phyloP scores from a whole-genome alignment of 129 eudicot species.

The Flaveria robusta region DNA sequence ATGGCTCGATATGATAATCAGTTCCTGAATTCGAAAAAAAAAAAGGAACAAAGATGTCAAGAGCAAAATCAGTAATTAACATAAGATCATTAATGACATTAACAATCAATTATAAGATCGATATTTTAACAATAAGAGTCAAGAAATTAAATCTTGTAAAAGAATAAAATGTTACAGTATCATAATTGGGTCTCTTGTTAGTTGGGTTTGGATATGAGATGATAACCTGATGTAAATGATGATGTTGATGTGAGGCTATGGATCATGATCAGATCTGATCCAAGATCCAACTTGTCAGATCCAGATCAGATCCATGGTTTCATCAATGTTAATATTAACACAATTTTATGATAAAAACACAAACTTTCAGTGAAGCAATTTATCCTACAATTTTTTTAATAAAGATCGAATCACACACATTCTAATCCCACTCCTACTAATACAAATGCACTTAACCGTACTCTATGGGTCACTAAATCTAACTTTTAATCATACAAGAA shows the following conservation, averaged over 20 bases:
- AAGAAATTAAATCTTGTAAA: neutral
- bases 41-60: neutral
- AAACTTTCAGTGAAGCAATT: neutral
- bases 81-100: neutral
- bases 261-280: constrained; percentile 31
- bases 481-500: neutral
- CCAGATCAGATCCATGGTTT: constrained; percentile 38
- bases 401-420: no score
- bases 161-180: constrained; percentile 2
- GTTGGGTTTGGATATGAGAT: constrained; percentile 11
- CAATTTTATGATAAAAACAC: neutral
- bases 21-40: constrained; percentile 25
- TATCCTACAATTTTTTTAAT: neutral
- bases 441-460: neutral
- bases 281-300: constrained; percentile 36
- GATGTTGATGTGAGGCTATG: constrained; percentile 22
- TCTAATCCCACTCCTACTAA: neutral
- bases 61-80: neutral
- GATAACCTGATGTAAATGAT: neutral
- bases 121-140: neutral
- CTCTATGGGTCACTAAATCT: neutral
- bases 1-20: constrained; percentile 26
- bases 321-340: constrained; percentile 14
- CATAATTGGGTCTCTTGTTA: constrained; percentile 14
- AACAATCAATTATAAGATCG: neutral